Evolutionary conservation across 2,329 filamentous ascomycete genomes (phyloP), one percentile per base, ranked within the genome.

Genomic region (Beauveria caledonica): DNA sequence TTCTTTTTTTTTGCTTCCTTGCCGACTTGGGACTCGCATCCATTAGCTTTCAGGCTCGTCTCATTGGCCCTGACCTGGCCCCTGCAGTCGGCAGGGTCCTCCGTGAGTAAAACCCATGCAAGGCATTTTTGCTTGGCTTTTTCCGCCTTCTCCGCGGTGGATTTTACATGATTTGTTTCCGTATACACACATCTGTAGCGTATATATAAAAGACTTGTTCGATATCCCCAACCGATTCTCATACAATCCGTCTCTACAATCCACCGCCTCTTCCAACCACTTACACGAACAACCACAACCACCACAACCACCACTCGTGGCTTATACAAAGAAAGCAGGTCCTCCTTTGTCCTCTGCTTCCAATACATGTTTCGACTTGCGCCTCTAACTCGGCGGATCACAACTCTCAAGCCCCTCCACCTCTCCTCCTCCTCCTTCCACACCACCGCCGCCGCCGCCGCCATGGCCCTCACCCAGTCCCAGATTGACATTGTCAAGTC

Each of bases 401-500:
- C 53, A 19, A 21, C 17, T 11, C 23, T 33, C 17, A n/a, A 17
- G 15, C 4, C 36, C 19, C 36, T 25, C 21, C 50, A 5, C 10
- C 44, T 2, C 50, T 7, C 19, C 17, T 40, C 7, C 51, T 15
- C 36, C 50, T 27, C 44, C 29, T 29, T 21, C 42, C 49, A 49
- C 50, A 55, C 58, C 19, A 29, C 58, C 45, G 39, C 44, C 27
- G 19, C 46, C 25, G n/a, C 40, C 55, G 27, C 45, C 45, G 36
- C n/a, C 54, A 79, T 78, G 76, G 69, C 81, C 61, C 75, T 90
- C 62, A 86, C 86, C 11, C 74, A 80, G 27, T 76, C 80, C 42
- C 89, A 93, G 76, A 79, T 87, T 64, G 75, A 80, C 63, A 85
- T 88, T 65, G 86, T 94, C 77, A 92, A 91, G 73, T 79, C 89